phyloP scores from a whole-genome alignment of 1,284 basidiomycete species.

The Ceratobasidium theobromae region DNA sequence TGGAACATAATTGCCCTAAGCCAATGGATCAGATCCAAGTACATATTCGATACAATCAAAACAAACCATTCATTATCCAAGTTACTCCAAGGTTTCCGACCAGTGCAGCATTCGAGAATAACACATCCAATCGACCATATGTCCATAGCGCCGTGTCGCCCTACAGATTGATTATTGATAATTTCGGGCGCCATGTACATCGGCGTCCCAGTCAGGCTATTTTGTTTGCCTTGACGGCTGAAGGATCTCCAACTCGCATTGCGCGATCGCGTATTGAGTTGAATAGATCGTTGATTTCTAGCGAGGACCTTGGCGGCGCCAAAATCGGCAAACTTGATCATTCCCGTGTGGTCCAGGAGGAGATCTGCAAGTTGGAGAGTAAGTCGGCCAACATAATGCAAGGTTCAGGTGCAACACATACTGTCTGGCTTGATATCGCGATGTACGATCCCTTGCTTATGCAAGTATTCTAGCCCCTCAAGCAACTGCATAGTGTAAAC shows the following conservation, averaged over 20 bases:
- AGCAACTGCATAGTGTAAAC: conserved; percentile 98
- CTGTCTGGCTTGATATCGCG: conserved; percentile 99
- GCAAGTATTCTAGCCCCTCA: conserved; percentile 91
- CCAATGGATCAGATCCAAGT: neutral
- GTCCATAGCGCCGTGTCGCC: conserved; percentile 95
- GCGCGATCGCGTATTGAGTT: conserved; percentile 9
- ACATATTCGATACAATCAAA: neutral
- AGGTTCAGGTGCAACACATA: conserved; percentile 55
- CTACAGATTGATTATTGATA: conserved; percentile 88
- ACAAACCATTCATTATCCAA: conserved; percentile 96
- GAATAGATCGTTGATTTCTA: conserved; percentile 68
- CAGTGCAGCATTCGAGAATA: conserved; percentile 93
- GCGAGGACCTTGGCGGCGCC: conserved; percentile 97
- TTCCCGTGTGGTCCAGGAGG: conserved; percentile 87
- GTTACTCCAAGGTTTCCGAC: conserved; percentile 97
- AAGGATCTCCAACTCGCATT: conserved; percentile 52
- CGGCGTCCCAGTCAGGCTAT: conserved; percentile 93
- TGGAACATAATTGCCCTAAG: conserved; percentile 98
- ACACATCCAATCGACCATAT: conserved; percentile 98
- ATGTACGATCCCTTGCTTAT: conserved; percentile 91
- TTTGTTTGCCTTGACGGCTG: conserved; percentile 52
- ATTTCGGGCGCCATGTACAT: conserved; percentile 99
- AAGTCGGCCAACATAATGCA: conserved; percentile 31
- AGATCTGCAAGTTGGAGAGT: conserved; percentile 66
- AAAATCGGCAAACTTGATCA: conserved; percentile 98